Base-by-base conservation (phyloP, 2,329 filamentous ascomycete genomes). In the Fonsecaea erecta region DNA sequence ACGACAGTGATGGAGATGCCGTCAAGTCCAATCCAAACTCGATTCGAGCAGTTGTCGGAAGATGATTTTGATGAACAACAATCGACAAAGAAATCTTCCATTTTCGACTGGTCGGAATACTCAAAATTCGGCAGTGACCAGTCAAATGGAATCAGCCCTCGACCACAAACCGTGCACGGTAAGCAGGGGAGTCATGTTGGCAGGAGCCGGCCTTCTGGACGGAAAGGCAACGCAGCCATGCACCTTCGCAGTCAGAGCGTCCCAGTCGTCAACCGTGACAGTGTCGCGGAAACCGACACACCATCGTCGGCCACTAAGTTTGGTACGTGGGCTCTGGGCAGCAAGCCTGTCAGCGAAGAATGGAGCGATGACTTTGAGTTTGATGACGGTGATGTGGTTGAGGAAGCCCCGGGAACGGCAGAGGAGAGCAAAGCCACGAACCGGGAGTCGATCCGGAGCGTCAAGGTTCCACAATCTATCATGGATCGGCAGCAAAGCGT, bases 331-430 rank as follows among this genome's bases (percentile, higher is more conserved):
- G 85, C 85, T n/a, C 78, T 88, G 32, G 86, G 87, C 18, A 87
- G 82, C 74, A 89, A 89, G 72, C 86, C 84, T 53, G 85, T 87
- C 24, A 88, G 84, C 26, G 87, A 89, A 73, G 87, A 89, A 73
- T 89, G 87, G 87, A 87, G 89, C 71, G 86, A 86, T 60, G 87
- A 89, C 72, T 89, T 89, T 71, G 86, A 88, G 63, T 88, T 89
- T 74, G 84, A 84, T 24, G 85, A 87, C 54, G 74, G 78, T 12
- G 77, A 81, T 28, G 81, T 84, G 35, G 51, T 60, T 2, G 69
- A 74, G 34, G 71, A 71, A 26, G 26, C 51, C 4, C n/a, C 40
- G 11, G 55, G 58, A 21, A 34, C n/a, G n/a, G 54, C 57, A 37
- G 59, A 52, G 21, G 59, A 67, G 30, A 64, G 63, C 5, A 65